Percentiles rank a stretch among this genome's conserved stretches.
These are phyloP conservation scores for Nidularia pulvinata DNA, from an alignment of 768 basidiomycete species.

Conservation along the genomic window DNA sequence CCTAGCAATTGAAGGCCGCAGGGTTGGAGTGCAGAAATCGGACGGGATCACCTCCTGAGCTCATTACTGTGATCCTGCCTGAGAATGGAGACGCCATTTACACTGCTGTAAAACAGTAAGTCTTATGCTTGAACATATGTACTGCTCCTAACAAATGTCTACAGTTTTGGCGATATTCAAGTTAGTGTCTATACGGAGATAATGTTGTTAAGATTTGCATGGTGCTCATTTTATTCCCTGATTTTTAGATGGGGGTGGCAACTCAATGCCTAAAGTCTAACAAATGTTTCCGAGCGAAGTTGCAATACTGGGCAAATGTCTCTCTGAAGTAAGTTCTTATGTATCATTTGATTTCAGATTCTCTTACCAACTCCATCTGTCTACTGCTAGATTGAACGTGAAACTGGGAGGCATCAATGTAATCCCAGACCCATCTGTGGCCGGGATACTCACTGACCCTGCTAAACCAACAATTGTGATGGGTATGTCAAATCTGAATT, in stretches of 20 bases:
- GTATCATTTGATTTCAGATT: background rate
- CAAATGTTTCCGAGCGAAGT: slow-evolving; percentile 63
- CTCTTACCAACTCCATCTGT: background rate
- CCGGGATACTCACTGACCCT: slow-evolving; percentile 58
- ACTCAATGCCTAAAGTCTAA: slow-evolving; percentile 73
- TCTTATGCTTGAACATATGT: background rate
- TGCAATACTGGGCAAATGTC: slow-evolving; percentile 82
- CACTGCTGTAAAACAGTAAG: slow-evolving; percentile 46
- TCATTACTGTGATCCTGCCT: slow-evolving; percentile 72
- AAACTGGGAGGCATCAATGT: slow-evolving; percentile 84
- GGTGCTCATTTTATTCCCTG: too few species aligned
- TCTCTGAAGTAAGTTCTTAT: slow-evolving; percentile 62
- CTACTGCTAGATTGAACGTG: slow-evolving; percentile 61
- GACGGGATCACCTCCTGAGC: slow-evolving; percentile 38
- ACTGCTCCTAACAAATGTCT: background rate
- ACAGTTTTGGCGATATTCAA: slow-evolving; percentile 64
- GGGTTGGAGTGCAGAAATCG: slow-evolving; percentile 43
- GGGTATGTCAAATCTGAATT: slow-evolving; percentile 36
- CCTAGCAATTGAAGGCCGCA: slow-evolving; percentile 44
- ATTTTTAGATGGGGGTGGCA: slow-evolving; percentile 64
- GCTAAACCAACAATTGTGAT: slow-evolving; percentile 75
- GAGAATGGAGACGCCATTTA: slow-evolving; percentile 74
- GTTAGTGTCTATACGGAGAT: slow-evolving; percentile 8
- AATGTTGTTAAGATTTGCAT: background rate
- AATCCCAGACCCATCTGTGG: slow-evolving; percentile 63